Conservation (phyloP, 176 grass and related monocot species). For the Aegilops sharonensis region DNA sequence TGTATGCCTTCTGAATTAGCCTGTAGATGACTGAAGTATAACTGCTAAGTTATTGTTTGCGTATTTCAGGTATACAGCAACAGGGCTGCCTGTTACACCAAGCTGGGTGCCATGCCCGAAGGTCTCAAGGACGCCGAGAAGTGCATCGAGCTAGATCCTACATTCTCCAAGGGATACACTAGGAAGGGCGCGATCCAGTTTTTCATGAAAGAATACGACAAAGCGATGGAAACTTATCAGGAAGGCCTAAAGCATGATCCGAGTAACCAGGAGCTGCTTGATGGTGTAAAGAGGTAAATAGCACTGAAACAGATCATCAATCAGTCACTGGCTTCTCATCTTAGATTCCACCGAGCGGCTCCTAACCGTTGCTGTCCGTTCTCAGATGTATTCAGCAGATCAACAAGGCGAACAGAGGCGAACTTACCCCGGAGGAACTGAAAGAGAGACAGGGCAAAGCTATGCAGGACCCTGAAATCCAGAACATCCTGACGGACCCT, state of each 20-base stretch:
- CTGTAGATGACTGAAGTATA: neutral
- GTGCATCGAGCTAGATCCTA: constrained; percentile 91
- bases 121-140: constrained; percentile 98
- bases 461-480: constrained; percentile 97
- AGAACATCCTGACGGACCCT: constrained; percentile 76
- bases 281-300: constrained; percentile 65
- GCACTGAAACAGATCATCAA: constrained; percentile 13
- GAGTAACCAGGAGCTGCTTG: constrained; percentile 75
- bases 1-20: neutral
- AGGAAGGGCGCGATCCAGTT: constrained; percentile 94
- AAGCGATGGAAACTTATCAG: constrained; percentile 91
- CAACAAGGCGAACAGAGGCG: constrained; percentile 75
- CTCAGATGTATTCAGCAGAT: constrained; percentile 74
- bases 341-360: neutral
- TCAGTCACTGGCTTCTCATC: neutral
- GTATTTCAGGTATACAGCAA: constrained; percentile 89
- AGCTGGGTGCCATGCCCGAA: constrained; percentile 91
- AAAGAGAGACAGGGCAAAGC: constrained; percentile 86
- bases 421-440: constrained; percentile 74
- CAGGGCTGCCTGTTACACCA: constrained; percentile 94
- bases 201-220: constrained; percentile 99
- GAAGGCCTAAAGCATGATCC: constrained; percentile 92
- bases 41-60: neutral
- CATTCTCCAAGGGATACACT: constrained; percentile 92
- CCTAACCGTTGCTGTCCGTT: neutral